These are phyloP conservation scores for Eutypa lata DNA, from an alignment of 2,329 filamentous ascomycete species.

Conservation along the genomic window DNA sequence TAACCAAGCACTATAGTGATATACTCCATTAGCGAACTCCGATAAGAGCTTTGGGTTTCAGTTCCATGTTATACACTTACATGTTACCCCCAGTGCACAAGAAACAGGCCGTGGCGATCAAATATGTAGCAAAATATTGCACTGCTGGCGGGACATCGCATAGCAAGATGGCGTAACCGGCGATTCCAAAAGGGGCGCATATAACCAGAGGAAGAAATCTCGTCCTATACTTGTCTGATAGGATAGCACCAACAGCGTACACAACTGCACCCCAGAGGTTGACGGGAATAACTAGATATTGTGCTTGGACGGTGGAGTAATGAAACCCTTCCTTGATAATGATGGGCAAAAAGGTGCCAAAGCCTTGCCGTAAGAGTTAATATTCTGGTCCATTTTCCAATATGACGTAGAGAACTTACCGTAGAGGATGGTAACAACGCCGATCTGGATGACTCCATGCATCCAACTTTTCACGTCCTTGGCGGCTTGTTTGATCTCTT, in stretches of 20 bases:
- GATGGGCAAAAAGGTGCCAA: slow-evolving; percentile 39
- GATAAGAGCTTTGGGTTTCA: too few relatives aligned
- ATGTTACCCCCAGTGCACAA: slow-evolving; percentile 22
- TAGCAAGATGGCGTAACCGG: slow-evolving; percentile 24
- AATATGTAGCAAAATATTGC: slow-evolving; percentile 24
- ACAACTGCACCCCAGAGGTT: slow-evolving; percentile 37
- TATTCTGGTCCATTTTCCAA: too few relatives aligned
- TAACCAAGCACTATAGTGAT: slow-evolving; percentile 20
- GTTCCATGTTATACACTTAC: slow-evolving; percentile 8
- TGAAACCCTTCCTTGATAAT: slow-evolving; percentile 37
- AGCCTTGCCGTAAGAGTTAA: slow-evolving; percentile 18
- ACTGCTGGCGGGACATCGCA: slow-evolving; percentile 16
- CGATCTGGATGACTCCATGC: slow-evolving; percentile 34
- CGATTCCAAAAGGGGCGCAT: slow-evolving; percentile 23
- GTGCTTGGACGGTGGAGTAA: slow-evolving; percentile 34
- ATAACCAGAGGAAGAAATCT: slow-evolving; percentile 34
- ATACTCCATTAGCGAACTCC: too few relatives aligned
- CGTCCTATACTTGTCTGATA: slow-evolving; percentile 33
- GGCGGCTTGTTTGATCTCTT: slow-evolving; percentile 20
- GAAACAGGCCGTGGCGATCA: slow-evolving; percentile 24
- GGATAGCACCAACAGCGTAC: slow-evolving; percentile 34
- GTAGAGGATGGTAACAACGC: slow-evolving; percentile 35
- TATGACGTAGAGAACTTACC: slow-evolving; percentile 7
- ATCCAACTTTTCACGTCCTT: slow-evolving; percentile 23
- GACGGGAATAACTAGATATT: slow-evolving; percentile 38